Evolutionary conservation across 1,139 yeast species (phyloP), one percentile per base, ranked within the genome.

Genomic region (Hansenula lynferdii): DNA sequence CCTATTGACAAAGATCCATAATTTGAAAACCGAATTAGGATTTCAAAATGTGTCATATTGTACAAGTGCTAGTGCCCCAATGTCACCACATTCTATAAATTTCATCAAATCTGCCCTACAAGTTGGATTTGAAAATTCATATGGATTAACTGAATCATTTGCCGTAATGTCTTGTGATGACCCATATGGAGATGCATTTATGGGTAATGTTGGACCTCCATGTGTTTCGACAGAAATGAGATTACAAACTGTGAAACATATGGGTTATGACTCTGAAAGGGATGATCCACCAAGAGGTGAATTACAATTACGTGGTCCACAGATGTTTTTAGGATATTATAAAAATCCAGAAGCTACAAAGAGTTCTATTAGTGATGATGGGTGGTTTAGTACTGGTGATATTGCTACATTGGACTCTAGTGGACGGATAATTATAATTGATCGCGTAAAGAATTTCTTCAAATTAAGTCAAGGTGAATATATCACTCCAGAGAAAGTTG

Each of bases 301-400:
- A 54, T 61, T 80, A 42, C 61, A 72, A 51, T 53, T 80, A 33
- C 64, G 84, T 35, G 85, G 86, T 2, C 72, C 78, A 6, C 78
- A 71, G 47, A 64, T 75, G 29, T 77, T 77, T 56, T 51, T 52
- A 32, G 79, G 72, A 11, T 80, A 80, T 58, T 78, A 61, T 61
- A 70, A 75, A 52, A 71, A 75, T 48, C 65, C 67, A 10, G 66
- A 65, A 30, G 70, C 70, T 48, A 72, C 76, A 8, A 53, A 50
- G 17, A 66, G 62, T 34, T 57, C 75, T 3, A 51, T 74, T 40
- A 78, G 72, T 47, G 57, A 62, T 33, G 79, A 76, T 16, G 84
- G 83, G 4, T 79, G 82, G 80, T 78, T 77, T 57, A 61, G 64
- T 36, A 77, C 85, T 21, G 85, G 85, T 35, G 85, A 79, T 55